Conservation (phyloP, 139 green algal species). For the Tetradesmus lagerheimii region DNA sequence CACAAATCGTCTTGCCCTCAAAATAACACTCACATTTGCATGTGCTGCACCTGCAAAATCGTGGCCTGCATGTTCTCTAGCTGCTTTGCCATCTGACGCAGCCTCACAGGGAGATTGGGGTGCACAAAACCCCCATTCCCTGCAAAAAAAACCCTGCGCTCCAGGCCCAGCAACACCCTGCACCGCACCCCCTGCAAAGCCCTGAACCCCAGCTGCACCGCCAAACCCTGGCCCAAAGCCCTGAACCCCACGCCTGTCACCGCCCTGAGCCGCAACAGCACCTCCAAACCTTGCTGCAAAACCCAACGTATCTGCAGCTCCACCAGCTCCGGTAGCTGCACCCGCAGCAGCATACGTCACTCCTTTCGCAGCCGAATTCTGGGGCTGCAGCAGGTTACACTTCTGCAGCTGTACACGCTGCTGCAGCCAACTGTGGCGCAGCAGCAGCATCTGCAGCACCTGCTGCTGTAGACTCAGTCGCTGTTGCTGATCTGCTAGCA, state of each 20-base stretch:
- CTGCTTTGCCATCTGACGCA: not conserved
- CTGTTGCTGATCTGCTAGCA: not conserved
- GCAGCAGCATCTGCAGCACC: not conserved
- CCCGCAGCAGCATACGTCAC: too few relatives aligned
- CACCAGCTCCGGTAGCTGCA: too few relatives aligned
- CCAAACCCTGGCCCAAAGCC: not conserved
- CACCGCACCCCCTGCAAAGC: not conserved
- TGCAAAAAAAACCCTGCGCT: not conserved
- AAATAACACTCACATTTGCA: not conserved
- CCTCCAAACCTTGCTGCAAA: not conserved
- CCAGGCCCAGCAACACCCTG: not conserved
- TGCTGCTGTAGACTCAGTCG: not conserved
- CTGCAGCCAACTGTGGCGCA: not conserved
- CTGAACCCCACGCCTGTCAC: not conserved
- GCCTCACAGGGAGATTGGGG: too few relatives aligned
- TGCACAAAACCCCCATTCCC: not conserved
- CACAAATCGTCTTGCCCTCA: too few relatives aligned
- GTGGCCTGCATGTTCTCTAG: not conserved
- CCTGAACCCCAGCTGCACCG: not conserved
- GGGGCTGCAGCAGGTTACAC: not conserved
- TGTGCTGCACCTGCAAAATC: not conserved
- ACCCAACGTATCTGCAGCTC: not conserved
- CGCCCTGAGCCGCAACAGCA: not conserved
- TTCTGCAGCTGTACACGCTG: not conserved
- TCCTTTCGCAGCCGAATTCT: not conserved